Base-by-base conservation (phyloP, 352 stramenopile species). In the Phytophthora rubi region DNA sequence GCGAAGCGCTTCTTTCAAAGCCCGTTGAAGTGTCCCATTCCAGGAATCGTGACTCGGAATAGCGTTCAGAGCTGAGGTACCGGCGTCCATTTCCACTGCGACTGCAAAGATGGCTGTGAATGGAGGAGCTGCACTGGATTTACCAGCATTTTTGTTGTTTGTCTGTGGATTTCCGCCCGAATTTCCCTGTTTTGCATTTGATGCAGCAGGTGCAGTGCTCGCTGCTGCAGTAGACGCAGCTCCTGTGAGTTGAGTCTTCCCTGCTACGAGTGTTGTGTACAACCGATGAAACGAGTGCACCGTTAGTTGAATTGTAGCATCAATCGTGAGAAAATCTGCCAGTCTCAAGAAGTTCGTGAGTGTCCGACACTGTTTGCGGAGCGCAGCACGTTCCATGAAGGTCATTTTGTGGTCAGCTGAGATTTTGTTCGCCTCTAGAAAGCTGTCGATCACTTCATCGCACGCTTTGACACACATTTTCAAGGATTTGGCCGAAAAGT, bases 351-450 rank as follows among this genome's bases (percentile, higher is more conserved):
- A 98, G 44, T 95, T 93, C 2, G 93, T 98, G 18, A 98, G 73
- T 42, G 83, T 93, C 4, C 90, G 89, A 65, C 95, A 98, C 56
- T 98, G 91, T 45, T 94, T 95, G 3, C 95, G 86, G 44, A 98
- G 65, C 3, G 90, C 88, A 1, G 96, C 95, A 16, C 93, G 80
- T 73, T 99, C 95, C 95, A 98, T 99, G 71, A 98, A 99, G 6
- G 94, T 99, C 95, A 99, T 98, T 51, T 96, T 97, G 73, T 97
- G 91, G 52, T 98, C 91, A 0, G 92, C 80, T 0, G 91, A 87
- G 70, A 98, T 98, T 47, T 97, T 94, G 79, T 98, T 98, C 9
- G 78, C 73, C 35, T 80, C 80, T 21, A 99, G 78, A 53, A 99
- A 99, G 13, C 65, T 58, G 61, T 99, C 95, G 21, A 99, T 94